A percentile compares a stretch with the other conserved stretches of the same genome.
phyloP scores from a whole-genome alignment of 208 protist species.

The Zelonia costaricensis region DNA sequence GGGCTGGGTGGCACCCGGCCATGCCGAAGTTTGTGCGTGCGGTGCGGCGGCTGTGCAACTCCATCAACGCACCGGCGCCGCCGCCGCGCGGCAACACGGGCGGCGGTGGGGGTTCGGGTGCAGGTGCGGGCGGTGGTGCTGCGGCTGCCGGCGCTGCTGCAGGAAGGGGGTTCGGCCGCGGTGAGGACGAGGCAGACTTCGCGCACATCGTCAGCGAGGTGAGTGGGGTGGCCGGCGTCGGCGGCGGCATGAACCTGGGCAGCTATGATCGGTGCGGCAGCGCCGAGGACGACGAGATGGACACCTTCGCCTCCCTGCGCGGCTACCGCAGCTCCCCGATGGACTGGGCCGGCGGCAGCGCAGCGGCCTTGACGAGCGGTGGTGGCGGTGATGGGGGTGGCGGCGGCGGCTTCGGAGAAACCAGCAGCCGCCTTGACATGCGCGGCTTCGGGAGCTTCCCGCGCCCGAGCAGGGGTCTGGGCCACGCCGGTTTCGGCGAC shows the following conservation, averaged over 20 bases:
- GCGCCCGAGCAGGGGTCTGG: slow-evolving; percentile 2
- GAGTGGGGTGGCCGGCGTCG: background rate
- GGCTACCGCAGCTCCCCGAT: slow-evolving; percentile 4
- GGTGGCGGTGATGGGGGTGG: background rate
- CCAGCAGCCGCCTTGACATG: slow-evolving; percentile 18
- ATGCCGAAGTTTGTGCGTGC: slow-evolving; percentile 32
- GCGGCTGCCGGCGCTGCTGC: background rate
- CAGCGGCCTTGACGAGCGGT: no score
- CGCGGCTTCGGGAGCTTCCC: slow-evolving; percentile 12
- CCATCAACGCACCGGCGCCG: slow-evolving; percentile 17
- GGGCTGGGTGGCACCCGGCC: slow-evolving; percentile 61
- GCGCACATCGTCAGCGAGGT: no score
- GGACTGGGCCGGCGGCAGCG: no score
- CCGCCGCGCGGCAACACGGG: background rate
- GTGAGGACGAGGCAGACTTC: no score
- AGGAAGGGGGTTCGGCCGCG: background rate
- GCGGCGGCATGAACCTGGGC: background rate
- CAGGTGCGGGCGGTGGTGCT: background rate
- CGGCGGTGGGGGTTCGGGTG: background rate
- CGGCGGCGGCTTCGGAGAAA: slow-evolving; percentile 3
- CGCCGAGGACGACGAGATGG: slow-evolving; percentile 12
- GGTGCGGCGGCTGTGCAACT: slow-evolving; percentile 31
- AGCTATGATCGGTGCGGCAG: background rate
- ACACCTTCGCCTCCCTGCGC: slow-evolving; percentile 14
- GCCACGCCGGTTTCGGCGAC: slow-evolving; percentile 9